Conservation (phyloP, 192 early-diverging fungal species). For the Coemansia sp. region DNA sequence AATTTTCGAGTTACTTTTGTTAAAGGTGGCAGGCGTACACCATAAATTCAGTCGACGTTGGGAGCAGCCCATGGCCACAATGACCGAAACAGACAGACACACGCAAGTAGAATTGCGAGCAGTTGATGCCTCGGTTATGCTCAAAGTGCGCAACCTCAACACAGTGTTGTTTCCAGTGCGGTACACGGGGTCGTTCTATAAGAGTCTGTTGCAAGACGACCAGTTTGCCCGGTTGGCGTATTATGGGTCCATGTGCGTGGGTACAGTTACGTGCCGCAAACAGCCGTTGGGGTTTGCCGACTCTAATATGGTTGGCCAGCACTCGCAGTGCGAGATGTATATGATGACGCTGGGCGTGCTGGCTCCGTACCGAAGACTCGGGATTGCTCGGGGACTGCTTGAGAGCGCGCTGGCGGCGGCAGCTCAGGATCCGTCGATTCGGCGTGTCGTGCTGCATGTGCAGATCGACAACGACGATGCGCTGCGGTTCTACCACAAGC, state of each 20-base stretch:
- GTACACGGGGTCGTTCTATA: conserved; percentile 80
- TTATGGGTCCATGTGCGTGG: conserved; percentile 67
- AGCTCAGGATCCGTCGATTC: conserved; percentile 50
- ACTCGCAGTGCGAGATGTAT: conserved; percentile 57
- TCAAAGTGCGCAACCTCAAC: conserved; percentile 73
- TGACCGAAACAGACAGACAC: not conserved
- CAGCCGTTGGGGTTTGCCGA: conserved; percentile 58
- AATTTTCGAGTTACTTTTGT: not conserved
- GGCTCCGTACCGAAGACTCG: conserved; percentile 75
- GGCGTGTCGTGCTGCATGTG: conserved; percentile 77
- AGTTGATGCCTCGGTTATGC: conserved; percentile 57
- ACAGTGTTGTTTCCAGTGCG: conserved; percentile 80
- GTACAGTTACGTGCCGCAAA: conserved; percentile 81
- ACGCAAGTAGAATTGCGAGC: not conserved
- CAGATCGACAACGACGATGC: conserved; percentile 80
- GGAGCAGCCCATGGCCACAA: not conserved
- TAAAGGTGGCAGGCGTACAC: not conserved
- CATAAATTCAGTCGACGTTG: not conserved
- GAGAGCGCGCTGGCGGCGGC: conserved; percentile 51
- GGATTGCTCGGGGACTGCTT: conserved; percentile 71
- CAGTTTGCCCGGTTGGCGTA: conserved; percentile 74
- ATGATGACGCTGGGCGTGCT: conserved; percentile 95
- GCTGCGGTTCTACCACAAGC: conserved; percentile 76
- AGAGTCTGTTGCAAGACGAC: conserved; percentile 63
- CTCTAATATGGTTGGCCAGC: conserved; percentile 19